Percentiles rank a stretch among this genome's conserved stretches.
These are phyloP conservation scores for Nicotiana knightiana DNA, from an alignment of 257 asterid species.

Conservation along the genomic window DNA sequence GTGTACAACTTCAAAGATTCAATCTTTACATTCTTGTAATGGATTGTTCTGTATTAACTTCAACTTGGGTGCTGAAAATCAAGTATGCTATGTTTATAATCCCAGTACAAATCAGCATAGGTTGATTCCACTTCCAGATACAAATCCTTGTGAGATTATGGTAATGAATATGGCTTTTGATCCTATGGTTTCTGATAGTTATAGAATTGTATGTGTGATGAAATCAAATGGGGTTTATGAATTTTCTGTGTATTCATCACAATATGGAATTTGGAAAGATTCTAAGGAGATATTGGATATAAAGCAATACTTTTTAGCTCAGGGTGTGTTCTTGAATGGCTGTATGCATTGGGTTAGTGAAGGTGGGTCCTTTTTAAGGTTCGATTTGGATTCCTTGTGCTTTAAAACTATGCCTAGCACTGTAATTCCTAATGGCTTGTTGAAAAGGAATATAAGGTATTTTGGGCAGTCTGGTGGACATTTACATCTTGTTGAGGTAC, in stretches of 20 bases:
- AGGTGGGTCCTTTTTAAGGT: neutral
- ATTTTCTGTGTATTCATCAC: constrained; percentile 8
- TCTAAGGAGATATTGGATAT: neutral
- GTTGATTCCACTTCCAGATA: neutral
- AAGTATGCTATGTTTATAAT: constrained; percentile 12
- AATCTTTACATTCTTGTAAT: neutral
- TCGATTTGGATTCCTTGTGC: constrained; percentile 2
- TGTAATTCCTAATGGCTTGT: neutral
- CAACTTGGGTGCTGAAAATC: neutral
- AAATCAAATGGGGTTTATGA: neutral
- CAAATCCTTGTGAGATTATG: neutral
- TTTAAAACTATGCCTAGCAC: neutral
- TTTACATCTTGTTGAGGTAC: neutral
- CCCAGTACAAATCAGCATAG: constrained; percentile 12
- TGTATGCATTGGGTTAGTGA: constrained; percentile 15
- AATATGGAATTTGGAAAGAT: constrained; percentile 7
- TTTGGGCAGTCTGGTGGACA: constrained; percentile 9
- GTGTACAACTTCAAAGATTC: neutral
- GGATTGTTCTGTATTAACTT: constrained; percentile 7
- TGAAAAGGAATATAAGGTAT: neutral
- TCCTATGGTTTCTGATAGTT: constrained; percentile 8
- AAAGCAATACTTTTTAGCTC: neutral
- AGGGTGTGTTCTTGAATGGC: constrained; percentile 12
- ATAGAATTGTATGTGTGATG: constrained; percentile 8
- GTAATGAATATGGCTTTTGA: constrained; percentile 15